Conservation (phyloP, 2,329 filamentous ascomycete species). For the Fusarium sambucinum region DNA sequence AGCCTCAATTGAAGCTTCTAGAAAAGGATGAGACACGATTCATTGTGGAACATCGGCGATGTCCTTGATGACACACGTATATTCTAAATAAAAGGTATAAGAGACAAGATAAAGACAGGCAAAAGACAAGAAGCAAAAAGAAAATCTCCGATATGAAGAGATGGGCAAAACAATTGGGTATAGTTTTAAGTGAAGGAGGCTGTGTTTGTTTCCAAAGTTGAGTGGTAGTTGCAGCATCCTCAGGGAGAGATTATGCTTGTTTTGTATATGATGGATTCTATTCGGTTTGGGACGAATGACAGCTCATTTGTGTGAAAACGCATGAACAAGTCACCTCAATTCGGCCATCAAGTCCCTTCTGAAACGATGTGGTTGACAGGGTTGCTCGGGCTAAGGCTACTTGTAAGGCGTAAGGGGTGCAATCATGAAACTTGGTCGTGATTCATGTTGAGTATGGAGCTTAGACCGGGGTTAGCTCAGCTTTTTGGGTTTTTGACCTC, state of each 20-base stretch:
- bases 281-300: not conserved
- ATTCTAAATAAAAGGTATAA: not conserved
- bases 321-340: constrained; percentile 24
- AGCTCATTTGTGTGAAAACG: constrained; percentile 18
- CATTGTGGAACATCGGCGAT: constrained; percentile 12
- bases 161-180: constrained; percentile 11
- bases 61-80: not conserved
- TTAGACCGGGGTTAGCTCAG: constrained; percentile 17
- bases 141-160: constrained; percentile 13
- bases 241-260: constrained; percentile 41
- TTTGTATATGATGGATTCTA: constrained; percentile 7
- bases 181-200: constrained; percentile 7
- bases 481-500: not conserved
- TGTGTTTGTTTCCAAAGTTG: constrained; percentile 33
- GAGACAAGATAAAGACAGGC: not conserved
- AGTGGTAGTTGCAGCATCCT: constrained; percentile 31
- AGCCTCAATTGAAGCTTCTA: constrained; percentile 4
- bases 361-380: constrained; percentile 34
- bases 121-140: not conserved
- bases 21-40: constrained; percentile 5
- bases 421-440: constrained; percentile 33
- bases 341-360: constrained; percentile 24
- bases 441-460: constrained; percentile 41
- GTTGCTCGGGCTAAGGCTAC: not conserved
- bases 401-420: constrained; percentile 1